Conservation (phyloP, 345 rosid genomes). For the Hibiscus tridactylites region DNA sequence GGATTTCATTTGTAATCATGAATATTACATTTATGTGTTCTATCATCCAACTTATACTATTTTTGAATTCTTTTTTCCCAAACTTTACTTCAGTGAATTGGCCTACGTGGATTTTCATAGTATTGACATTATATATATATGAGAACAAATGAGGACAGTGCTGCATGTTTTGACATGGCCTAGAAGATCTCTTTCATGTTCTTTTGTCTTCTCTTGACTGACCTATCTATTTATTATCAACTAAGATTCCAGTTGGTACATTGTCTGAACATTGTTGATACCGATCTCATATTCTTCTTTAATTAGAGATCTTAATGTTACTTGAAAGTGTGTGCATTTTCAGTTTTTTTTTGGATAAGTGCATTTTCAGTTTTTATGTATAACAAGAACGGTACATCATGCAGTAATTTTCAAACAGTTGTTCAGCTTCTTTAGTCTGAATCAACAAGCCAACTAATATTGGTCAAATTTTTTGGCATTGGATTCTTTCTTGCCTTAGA, state of each 20-base stretch:
- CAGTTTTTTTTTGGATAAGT: neutral
- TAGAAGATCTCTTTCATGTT: neutral
- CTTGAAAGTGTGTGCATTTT: too few relatives aligned
- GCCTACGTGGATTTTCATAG: neutral
- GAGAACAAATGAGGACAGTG: neutral
- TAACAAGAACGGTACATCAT: neutral
- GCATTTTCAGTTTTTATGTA: neutral
- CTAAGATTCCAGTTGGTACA: too few relatives aligned
- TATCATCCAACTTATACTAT: too few relatives aligned
- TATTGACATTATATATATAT: neutral
- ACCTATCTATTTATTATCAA: too few relatives aligned
- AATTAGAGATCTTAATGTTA: too few relatives aligned
- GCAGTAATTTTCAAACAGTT: neutral
- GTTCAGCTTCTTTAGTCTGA: neutral
- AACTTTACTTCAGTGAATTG: neutral
- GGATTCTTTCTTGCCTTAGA: neutral
- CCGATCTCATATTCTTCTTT: too few relatives aligned
- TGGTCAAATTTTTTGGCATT: neutral
- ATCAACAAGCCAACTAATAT: neutral
- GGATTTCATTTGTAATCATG: too few relatives aligned
- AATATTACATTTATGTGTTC: too few relatives aligned
- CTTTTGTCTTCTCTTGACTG: too few relatives aligned
- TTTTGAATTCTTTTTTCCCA: too few relatives aligned
- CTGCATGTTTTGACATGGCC: neutral
- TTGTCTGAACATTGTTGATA: too few relatives aligned